Conservation (phyloP, 352 stramenopile genomes). For the Phytophthora agathidicida region DNA sequence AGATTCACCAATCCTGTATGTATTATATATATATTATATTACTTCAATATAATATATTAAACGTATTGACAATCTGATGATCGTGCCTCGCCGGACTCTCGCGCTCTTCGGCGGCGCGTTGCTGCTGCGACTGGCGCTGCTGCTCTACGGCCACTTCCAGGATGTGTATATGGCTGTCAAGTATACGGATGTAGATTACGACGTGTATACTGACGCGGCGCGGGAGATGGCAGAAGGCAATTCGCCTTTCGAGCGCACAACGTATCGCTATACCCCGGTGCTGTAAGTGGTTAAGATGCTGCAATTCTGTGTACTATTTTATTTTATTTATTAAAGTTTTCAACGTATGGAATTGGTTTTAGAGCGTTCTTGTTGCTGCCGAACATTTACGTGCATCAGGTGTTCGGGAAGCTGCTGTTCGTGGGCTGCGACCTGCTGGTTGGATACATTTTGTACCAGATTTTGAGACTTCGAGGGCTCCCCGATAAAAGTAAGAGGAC, state of each 20-base stretch:
- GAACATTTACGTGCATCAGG: conserved; percentile 77
- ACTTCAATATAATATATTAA: too few relatives aligned
- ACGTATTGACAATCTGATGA: conserved; percentile 5
- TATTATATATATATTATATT: neutral
- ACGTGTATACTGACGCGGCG: conserved; percentile 98
- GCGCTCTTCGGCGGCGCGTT: conserved; percentile 60
- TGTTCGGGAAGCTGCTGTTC: conserved; percentile 97
- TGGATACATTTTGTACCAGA: conserved; percentile 89
- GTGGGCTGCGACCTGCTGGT: conserved; percentile 94
- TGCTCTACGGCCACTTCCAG: conserved; percentile 81
- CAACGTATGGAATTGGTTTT: neutral
- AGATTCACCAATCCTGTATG: conserved; percentile 8
- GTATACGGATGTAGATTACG: conserved; percentile 99
- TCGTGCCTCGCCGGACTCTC: conserved; percentile 28
- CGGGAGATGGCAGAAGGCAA: conserved; percentile 84
- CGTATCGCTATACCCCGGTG: conserved; percentile 99
- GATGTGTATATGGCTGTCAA: conserved; percentile 84
- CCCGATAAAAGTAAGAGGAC: conserved; percentile 46
- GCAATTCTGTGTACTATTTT: too few relatives aligned
- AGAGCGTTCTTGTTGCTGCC: conserved; percentile 78
- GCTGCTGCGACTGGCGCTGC: conserved; percentile 60
- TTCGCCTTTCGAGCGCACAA: conserved; percentile 96
- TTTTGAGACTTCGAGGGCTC: conserved; percentile 76
- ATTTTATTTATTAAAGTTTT: conserved; percentile 1
- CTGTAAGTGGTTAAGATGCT: conserved; percentile 62